phyloP scores from a whole-genome alignment of 345 rosid species.

The Populus ilicifolia region DNA sequence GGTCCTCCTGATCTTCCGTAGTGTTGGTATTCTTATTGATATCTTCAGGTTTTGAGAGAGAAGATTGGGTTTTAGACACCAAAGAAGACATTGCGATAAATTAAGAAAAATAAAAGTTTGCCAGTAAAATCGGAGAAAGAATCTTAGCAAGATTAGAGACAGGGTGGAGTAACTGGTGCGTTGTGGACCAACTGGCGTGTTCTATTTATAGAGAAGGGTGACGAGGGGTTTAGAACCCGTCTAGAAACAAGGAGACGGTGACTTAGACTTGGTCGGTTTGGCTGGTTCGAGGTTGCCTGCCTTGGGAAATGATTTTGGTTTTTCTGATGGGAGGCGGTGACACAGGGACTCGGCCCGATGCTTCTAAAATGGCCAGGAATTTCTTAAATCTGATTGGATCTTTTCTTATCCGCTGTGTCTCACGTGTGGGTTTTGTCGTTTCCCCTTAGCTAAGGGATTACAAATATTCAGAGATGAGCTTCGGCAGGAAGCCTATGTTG shows the following conservation, averaged over 20 bases:
- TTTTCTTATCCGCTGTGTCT: no score
- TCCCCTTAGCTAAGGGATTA: no score
- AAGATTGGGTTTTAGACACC: conserved; percentile 5
- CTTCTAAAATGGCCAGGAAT: no score
- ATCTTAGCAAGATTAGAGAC: not conserved
- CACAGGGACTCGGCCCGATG: no score
- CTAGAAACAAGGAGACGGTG: no score
- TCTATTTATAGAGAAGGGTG: not conserved
- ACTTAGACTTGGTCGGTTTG: conserved; percentile 14
- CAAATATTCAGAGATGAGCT: no score
- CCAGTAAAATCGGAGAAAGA: not conserved
- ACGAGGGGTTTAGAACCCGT: no score
- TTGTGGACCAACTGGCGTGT: not conserved
- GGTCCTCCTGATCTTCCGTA: conserved; percentile 18
- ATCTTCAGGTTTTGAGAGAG: conserved; percentile 5
- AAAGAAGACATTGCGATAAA: conserved; percentile 14
- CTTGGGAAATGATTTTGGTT: not conserved
- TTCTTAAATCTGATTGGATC: no score
- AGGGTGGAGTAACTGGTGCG: not conserved
- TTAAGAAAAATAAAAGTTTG: no score
- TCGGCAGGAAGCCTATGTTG: no score
- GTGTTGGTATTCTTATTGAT: not conserved
- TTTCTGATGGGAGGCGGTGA: not conserved
- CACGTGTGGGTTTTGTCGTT: no score
- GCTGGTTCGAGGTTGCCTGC: conserved; percentile 4